Evolutionary conservation across 2,329 filamentous ascomycete genomes (phyloP), one percentile per base, ranked within the genome.

Genomic region (Fusarium odoratissimum): DNA sequence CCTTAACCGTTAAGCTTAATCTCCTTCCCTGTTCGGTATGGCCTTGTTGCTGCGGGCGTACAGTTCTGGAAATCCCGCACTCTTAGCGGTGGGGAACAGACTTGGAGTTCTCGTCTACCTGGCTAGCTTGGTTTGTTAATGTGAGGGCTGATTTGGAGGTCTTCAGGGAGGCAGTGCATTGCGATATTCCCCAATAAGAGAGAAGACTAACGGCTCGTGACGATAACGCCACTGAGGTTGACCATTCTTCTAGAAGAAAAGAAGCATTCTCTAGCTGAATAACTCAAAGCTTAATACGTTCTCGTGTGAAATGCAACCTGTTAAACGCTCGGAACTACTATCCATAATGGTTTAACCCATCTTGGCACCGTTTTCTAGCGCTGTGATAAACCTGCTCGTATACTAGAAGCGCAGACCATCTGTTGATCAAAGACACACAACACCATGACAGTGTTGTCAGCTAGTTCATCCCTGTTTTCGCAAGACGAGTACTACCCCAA

Each of bases 1-100:
- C 66, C 67, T 69, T 69, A 69, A 60, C 51, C 57, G 17, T 69
- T 69, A 69, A 69, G 57, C 66, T 69, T 69, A 64, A 25, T 60
- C 66, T 60, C 67, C 69, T 70, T 73, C 70, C 70, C 31, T 16
- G 55, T 71, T 55, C 10, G 55, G 70, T 52, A 31, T 35, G 23
- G 38, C 37, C 31, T 8, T 10, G 13, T 8, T 23, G 17, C 56
- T 66, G 46, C 69, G 61, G 70, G 57, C 70, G 70, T 52, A 54
- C 31, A 33, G 14, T 37, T 56, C 28, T 31, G 55, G 69, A 61
- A 73, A 56, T 72, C 31, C 62, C 69, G 60, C 70, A 54, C 31
- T 14, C 31, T 33, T 14, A 13, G 31, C 31, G 12, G 40, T 54
- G 56, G 60, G 16, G 60, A 28, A 19, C 12, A 8, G 14, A 28